These are phyloP conservation scores for Magnolia sinica DNA, from an alignment of 164 flowering plant genomes.

Conservation along the genomic window DNA sequence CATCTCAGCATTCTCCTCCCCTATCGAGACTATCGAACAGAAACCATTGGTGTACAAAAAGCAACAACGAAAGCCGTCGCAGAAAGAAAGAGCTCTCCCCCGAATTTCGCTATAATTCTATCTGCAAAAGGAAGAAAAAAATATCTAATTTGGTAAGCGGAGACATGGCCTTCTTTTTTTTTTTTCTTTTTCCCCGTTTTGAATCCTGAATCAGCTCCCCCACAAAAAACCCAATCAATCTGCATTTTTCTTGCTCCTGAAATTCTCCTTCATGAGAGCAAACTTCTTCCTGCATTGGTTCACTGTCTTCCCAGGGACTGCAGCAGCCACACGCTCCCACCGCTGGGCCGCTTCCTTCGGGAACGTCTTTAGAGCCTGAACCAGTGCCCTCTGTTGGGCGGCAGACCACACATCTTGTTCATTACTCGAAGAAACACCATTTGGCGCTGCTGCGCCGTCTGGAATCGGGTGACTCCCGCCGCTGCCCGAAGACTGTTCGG, in stretches of 20 bases:
- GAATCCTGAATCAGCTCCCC: not conserved
- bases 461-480: slow-evolving; percentile 24
- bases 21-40: not conserved
- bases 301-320: slow-evolving; percentile 86
- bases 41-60: not conserved
- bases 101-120: slow-evolving; percentile 1
- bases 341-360: slow-evolving; percentile 53
- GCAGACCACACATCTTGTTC: slow-evolving; percentile 83
- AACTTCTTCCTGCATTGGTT: slow-evolving; percentile 74
- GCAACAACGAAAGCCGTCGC: not conserved
- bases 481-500: slow-evolving; percentile 32
- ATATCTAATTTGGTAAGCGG: not conserved
- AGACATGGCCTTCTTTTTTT: not conserved
- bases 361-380: slow-evolving; percentile 55
- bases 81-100: not conserved
- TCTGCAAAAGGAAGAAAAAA: not conserved
- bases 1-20: not conserved
- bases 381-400: slow-evolving; percentile 48
- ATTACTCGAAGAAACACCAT: slow-evolving; percentile 37
- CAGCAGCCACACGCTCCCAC: slow-evolving; percentile 87
- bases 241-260: slow-evolving; percentile 68
- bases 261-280: slow-evolving; percentile 64
- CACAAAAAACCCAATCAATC: slow-evolving; percentile 10
- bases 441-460: slow-evolving; percentile 13
- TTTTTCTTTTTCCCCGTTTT: not conserved